Base-by-base conservation (phyloP, 2,329 filamentous ascomycete species). In the Sordariomycetes sp. region DNA sequence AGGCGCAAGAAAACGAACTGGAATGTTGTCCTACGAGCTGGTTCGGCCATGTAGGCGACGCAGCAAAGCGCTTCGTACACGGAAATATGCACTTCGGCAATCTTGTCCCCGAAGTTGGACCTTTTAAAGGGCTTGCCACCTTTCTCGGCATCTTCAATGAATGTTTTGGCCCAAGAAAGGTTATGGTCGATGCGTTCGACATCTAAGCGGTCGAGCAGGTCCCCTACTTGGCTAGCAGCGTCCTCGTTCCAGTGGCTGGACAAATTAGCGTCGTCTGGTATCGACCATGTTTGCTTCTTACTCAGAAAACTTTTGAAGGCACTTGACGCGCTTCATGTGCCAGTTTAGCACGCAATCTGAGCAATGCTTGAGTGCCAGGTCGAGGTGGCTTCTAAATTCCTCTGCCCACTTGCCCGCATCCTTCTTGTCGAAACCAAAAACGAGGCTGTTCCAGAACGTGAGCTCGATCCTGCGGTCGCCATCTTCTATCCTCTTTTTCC, bases 11-110 rank as follows among this genome's bases (percentile, higher is more conserved):
- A 95, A 9, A 93, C 86, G 44, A 72, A 76, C 51, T 94, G 83
- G 52, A 96, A 94, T 43, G 79, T 53, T 1, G 52, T 46, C 3
- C 69, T 63, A 42, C 68, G 66, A 4, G 67, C 64, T 2, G 68
- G 62, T n/a, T 64, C 45, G 29, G 59, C 69, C 40, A 95, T 66
- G 51, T 93, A 86, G 1, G 82, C 70, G 44, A 87, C 76, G 54
- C 83, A 94, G 54, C 87, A 94, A 33, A 96, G 63, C 0, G 83
- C 81, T 54, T 96, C 90, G 47, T 93, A 94, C 20, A 96, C 74
- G 9, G 86, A 81, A 38, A 92, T 73, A 33, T 93, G 72, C 6
- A 85, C 76, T 19, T 73, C 63, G 2, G 70, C 61, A 19, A 72
- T 59, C 6, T 68, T 53, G 15, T 61, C 58, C 10, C 63, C 64